A percentile compares a stretch with the other conserved stretches of the same genome.
Evolutionary conservation across 1,284 basidiomycete genomes (phyloP).

Genomic region (Sanghuangporus sanghuang): DNA sequence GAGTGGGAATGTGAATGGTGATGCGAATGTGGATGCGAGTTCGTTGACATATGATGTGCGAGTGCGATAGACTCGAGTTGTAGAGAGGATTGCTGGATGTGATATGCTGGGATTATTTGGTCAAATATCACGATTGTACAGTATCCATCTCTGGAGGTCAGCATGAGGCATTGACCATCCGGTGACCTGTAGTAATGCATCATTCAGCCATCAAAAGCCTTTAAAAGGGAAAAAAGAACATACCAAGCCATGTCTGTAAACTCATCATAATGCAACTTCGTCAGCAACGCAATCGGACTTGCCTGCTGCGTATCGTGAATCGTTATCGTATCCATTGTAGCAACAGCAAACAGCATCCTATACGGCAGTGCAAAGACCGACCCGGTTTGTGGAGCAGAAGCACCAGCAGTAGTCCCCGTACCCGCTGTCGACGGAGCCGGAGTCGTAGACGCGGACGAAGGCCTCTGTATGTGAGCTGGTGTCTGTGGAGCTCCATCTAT

Average conservation of each 20-base stretch:
- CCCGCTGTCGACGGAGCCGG: conserved; percentile 23
- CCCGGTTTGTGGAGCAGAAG: conserved; percentile 29
- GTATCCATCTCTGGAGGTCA: conserved; percentile 94
- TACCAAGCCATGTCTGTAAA: conserved; percentile 97
- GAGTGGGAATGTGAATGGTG: conserved; percentile 32
- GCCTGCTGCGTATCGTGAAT: conserved; percentile 98
- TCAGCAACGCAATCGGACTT: conserved; percentile 87
- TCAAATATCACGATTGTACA: conserved; percentile 92
- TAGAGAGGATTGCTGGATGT: conserved; percentile 83
- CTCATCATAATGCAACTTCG: conserved; percentile 94
- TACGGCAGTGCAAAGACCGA: conserved; percentile 89
- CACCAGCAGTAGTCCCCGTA: conserved; percentile 17
- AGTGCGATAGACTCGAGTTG: conserved; percentile 86
- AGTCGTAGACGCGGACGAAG: not conserved
- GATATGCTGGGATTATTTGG: conserved; percentile 82
- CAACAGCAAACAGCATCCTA: conserved; percentile 92
- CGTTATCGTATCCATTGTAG: conserved; percentile 93
- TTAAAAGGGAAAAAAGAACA: conserved; percentile 10
- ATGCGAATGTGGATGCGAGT: conserved; percentile 30
- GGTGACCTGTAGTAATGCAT: conserved; percentile 67
- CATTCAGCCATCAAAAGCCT: not conserved
- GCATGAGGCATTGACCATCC: conserved; percentile 89
- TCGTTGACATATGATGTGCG: conserved; percentile 65
- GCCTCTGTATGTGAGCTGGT: conserved; percentile 31
- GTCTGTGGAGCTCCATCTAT: conserved; percentile 49